These are phyloP conservation scores for Podaxis sp. DNA, from an alignment of 768 basidiomycete genomes.

Conservation along the genomic window DNA sequence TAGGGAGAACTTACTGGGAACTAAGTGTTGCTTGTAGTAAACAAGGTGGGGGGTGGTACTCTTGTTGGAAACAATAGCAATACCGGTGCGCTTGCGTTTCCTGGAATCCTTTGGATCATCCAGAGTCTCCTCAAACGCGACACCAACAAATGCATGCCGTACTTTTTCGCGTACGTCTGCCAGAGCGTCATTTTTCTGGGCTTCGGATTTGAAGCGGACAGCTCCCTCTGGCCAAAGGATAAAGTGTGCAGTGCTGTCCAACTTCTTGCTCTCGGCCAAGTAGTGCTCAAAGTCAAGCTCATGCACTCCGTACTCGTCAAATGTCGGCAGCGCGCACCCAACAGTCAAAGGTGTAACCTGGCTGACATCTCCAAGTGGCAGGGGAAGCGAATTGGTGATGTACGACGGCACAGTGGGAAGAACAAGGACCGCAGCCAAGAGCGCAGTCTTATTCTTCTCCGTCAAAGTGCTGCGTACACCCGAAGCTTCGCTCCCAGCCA, in stretches of 20 bases:
- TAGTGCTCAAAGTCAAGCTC: constrained; percentile 55
- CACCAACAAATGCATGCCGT: constrained; percentile 53
- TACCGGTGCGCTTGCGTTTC: constrained; percentile 50
- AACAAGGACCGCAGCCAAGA: constrained; percentile 41
- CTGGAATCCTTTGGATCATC: constrained; percentile 36
- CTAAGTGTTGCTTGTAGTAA: constrained; percentile 77
- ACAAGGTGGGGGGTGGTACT: constrained; percentile 38
- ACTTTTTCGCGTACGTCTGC: constrained; percentile 35
- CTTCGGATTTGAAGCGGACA: constrained; percentile 54
- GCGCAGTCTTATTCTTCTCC: constrained; percentile 22
- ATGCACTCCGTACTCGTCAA: constrained; percentile 38
- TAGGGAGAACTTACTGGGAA: constrained; percentile 60
- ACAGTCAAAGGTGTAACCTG: constrained; percentile 58
- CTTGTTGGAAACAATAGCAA: constrained; percentile 55
- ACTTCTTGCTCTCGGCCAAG: constrained; percentile 52
- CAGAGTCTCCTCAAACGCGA: constrained; percentile 69
- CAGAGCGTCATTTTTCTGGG: constrained; percentile 53
- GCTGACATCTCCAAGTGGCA: constrained; percentile 32
- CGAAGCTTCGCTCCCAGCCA: constrained; percentile 2
- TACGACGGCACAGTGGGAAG: constrained; percentile 59
- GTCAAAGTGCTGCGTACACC: constrained; percentile 6
- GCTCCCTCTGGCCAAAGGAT: constrained; percentile 85
- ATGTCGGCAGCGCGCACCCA: constrained; percentile 66
- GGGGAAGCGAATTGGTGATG: constrained; percentile 38
- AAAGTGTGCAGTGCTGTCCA: constrained; percentile 48